Base-by-base conservation (phyloP, 768 basidiomycete genomes). In the Boletus edulis region DNA sequence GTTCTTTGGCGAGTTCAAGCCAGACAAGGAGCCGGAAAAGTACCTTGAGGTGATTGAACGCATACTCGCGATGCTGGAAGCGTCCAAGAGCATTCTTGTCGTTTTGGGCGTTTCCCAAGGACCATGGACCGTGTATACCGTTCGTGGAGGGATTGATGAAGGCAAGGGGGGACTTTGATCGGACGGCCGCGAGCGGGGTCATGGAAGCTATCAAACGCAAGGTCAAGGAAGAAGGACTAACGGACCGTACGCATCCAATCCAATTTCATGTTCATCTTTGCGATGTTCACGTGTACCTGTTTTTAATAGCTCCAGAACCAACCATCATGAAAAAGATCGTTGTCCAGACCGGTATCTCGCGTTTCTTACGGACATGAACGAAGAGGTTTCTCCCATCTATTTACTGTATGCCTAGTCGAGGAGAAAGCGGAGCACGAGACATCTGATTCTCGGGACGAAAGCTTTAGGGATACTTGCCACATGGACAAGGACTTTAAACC, bases 161-260 rank as follows among this genome's bases (percentile, higher is more conserved):
- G 67, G 85, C 89, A 5, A 81, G 97, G 49, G 88, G 89, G 51
- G 95, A 99, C 72, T 76, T 98, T 51, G 94, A 97, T 72, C 83
- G 93, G n/a, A 84, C 87, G 1, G 84, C 85, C 14, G 90, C 87
- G 17, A 87, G 76, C 62, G 95, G 98, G 56, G 89, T 96, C 32
- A 94, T 97, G 88, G 95, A 96, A 13, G 91, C 90, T 54, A 79
- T 98, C 60, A 91, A 88, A 69, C 81, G 93, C 46, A 98, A 94
- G 71, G 89, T 94, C 8, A 94, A 89, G 70, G 94, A 97, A 29
- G 94, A 98, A 65, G 81, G 81, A 5, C 62, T 94, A 55, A 78
- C 79, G 42, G 91, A 93, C 73, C 91, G 91, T 92, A 70, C 76
- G 89, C 81, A 15, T 24, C 32, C 40, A n/a, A 15, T 39, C 14